Conservation (phyloP, 2,329 filamentous ascomycete genomes). For the Conoideocrella luteorostrata region DNA sequence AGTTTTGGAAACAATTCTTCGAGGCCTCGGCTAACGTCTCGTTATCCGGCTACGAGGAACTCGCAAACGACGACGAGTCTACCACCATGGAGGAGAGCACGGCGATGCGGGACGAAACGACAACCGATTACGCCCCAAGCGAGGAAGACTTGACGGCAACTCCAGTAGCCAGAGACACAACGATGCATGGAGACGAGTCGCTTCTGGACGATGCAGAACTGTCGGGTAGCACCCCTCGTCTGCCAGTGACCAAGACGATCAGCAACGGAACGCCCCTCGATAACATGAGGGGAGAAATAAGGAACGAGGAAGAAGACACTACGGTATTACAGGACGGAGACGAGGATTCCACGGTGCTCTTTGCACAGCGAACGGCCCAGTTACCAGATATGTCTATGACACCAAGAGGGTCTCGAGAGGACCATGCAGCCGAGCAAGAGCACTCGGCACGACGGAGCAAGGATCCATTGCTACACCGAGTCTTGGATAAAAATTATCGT, state of each 20-base stretch:
- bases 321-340: conserved; percentile 31
- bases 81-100: conserved; percentile 44
- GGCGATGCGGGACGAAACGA: conserved; percentile 50
- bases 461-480: conserved; percentile 79
- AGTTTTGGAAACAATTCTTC: conserved; percentile 99
- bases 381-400: conserved; percentile 59
- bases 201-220: conserved; percentile 59
- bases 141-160: conserved; percentile 33
- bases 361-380: conserved; percentile 46
- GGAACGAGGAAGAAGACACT: conserved; percentile 34
- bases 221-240: conserved; percentile 62
- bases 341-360: conserved; percentile 42
- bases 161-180: conserved; percentile 26
- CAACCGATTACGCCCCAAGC: conserved; percentile 40
- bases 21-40: conserved; percentile 97
- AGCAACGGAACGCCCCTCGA: conserved; percentile 73
- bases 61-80: conserved; percentile 60
- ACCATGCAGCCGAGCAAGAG: conserved; percentile 24
- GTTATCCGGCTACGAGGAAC: conserved; percentile 87
- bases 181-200: conserved; percentile 50
- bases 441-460: conserved; percentile 34
- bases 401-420: conserved; percentile 37
- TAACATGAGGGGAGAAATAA: conserved; percentile 60
- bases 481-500: conserved; percentile 95
- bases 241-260: conserved; percentile 43